Conservation (phyloP, 2,329 filamentous ascomycete species). For the Claviceps arundinis region DNA sequence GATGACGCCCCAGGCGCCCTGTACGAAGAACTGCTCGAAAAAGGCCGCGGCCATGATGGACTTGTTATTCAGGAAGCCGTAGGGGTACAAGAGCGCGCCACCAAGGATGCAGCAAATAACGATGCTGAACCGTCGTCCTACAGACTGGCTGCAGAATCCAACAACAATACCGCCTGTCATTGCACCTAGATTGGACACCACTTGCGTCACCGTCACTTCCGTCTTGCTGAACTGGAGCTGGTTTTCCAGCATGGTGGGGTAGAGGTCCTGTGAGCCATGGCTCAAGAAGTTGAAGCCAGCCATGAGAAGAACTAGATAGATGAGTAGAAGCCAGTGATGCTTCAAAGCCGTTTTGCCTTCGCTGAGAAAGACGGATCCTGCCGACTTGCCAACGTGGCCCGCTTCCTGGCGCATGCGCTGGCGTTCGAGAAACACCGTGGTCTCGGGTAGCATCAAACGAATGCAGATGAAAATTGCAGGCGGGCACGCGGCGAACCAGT, state of each 20-base stretch:
- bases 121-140: slow-evolving; percentile 57
- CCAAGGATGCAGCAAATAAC: slow-evolving; percentile 51
- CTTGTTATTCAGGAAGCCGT: slow-evolving; percentile 53
- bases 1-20: slow-evolving; percentile 66
- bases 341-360: slow-evolving; percentile 70
- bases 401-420: slow-evolving; percentile 43
- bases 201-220: slow-evolving; percentile 55
- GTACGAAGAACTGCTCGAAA: slow-evolving; percentile 70
- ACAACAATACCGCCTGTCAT: slow-evolving; percentile 53
- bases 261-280: slow-evolving; percentile 55
- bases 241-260: slow-evolving; percentile 45
- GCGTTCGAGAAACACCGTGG: slow-evolving; percentile 55
- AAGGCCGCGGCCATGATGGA: slow-evolving; percentile 67
- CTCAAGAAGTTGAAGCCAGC: slow-evolving; percentile 89
- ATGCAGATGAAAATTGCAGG: slow-evolving; percentile 71
- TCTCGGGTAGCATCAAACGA: slow-evolving; percentile 68
- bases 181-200: slow-evolving; percentile 59
- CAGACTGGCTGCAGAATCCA: slow-evolving; percentile 55
- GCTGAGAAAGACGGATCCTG: slow-evolving; percentile 47
- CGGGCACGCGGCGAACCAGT: slow-evolving; percentile 77
- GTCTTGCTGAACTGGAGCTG: slow-evolving; percentile 39
- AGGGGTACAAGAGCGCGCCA: slow-evolving; percentile 71
- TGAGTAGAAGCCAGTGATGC: slow-evolving; percentile 66
- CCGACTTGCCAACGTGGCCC: slow-evolving; percentile 19
- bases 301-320: slow-evolving; percentile 78